Evolutionary conservation across 306 rosid species (phyloP), one percentile per base, ranked within the genome.

Genomic region (Ceratonia siliqua): DNA sequence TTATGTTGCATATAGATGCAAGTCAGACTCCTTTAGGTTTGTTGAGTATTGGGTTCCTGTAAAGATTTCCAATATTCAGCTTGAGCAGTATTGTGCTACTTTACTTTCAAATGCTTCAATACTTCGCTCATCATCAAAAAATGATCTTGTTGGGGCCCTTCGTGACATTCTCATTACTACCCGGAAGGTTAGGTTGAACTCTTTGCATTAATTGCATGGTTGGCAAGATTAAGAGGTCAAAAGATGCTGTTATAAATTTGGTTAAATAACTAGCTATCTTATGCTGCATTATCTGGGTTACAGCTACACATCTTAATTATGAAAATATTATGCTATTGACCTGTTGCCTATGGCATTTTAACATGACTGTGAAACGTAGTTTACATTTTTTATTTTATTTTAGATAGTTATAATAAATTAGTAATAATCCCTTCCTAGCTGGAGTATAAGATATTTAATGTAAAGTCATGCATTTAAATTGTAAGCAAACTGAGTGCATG

Each of bases 1-100:
- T 76, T 79, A 87, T 76, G 80, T 75, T 65, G 88, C 85, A 70
- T 28, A 84, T 70, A 69, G 59, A 61, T 82, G 84, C 88, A 81
- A 83, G 70, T 67, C 81, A 21, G 91, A 82, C 76, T 77, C 85
- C 74, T 75, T 75, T 68, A 84, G 84, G 69, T 90, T 90, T 83
- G 83, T 75, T 49, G 99, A 94, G 91, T 92, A 92, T 75, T 94
- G 96, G 97, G 89, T 92, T 86, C 99, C 97, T 67, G 94, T 81
- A 61, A 89, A 72, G 73, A 66, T 92, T 41, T 87, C 99, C 15
- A 70, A 86, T 77, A 85, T 85, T 79, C 99, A 94, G 85, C 92
- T 92, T 72, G 99, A 94, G 89, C 86, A 82, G 82, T 94, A 94
- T 79, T 94, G 99, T 83, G 83, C 78, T 63, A 61, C 85, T 83